phyloP scores from a whole-genome alignment of 805 yeast genomes.

The Metschnikowia baotianmanensis region DNA sequence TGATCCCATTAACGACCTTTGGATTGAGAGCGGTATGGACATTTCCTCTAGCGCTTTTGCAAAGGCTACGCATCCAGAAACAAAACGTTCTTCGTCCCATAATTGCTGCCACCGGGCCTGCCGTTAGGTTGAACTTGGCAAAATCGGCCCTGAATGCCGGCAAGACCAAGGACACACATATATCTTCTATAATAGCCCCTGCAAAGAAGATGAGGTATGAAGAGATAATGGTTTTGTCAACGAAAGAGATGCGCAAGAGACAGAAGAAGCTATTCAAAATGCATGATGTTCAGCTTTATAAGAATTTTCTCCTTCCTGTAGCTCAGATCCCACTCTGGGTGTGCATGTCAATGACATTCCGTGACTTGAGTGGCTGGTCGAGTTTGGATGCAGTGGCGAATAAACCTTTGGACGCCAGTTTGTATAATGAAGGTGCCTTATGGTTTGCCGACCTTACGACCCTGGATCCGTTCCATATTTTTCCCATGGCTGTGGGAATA shows the following conservation, averaged over 20 bases:
- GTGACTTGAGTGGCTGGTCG: constrained; percentile 72
- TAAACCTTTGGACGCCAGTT: constrained; percentile 48
- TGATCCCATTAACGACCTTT: constrained; percentile 74
- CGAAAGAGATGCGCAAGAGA: constrained; percentile 74
- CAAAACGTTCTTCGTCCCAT: constrained; percentile 74
- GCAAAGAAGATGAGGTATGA: constrained; percentile 60
- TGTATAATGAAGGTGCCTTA: constrained; percentile 53
- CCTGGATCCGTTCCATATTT: constrained; percentile 57
- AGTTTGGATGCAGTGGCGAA: constrained; percentile 42
- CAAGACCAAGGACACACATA: constrained; percentile 17
- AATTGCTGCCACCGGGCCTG: constrained; percentile 71
- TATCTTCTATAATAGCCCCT: constrained; percentile 30
- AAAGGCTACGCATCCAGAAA: constrained; percentile 63
- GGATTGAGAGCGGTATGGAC: constrained; percentile 65
- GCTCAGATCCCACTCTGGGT: constrained; percentile 90
- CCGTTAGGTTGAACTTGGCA: constrained; percentile 57
- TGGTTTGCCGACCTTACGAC: constrained; percentile 62
- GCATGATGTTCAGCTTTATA: constrained; percentile 75
- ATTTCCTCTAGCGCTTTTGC: constrained; percentile 72
- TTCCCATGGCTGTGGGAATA: constrained; percentile 73
- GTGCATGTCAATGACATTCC: constrained; percentile 67
- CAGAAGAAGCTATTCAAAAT: constrained; percentile 69
- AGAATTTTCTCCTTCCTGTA: constrained; percentile 68
- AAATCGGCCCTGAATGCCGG: constrained; percentile 42
- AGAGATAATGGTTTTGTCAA: constrained; percentile 69